Conservation (phyloP, 495 filamentous ascomycete species). For the Penicillium pulvis region DNA sequence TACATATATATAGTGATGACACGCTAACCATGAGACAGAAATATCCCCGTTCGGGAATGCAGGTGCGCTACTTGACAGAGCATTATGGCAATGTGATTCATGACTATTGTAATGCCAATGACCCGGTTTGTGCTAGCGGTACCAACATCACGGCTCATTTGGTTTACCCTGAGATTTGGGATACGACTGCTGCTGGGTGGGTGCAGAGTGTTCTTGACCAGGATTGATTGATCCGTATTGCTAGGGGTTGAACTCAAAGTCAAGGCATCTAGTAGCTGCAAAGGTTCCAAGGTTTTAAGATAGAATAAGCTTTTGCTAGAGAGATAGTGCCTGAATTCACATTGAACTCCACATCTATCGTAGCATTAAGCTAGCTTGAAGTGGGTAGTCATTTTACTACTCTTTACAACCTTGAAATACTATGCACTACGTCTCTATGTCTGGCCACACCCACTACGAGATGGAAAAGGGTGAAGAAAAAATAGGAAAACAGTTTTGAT, state of each 20-base stretch:
- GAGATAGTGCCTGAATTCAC: no score
- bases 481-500: constrained; percentile 42
- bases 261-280: background rate
- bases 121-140: background rate
- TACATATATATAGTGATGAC: no score
- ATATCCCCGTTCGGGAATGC: no score
- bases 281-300: background rate
- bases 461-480: constrained; percentile 21
- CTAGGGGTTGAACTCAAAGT: background rate
- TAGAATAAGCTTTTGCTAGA: background rate
- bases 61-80: no score
- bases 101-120: background rate
- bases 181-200: background rate
- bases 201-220: background rate
- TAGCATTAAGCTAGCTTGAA: no score
- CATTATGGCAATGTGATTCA: no score
- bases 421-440: background rate
- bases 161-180: background rate
- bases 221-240: background rate
- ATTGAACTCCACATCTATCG: no score
- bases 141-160: background rate
- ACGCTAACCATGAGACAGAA: no score
- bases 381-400: no score
- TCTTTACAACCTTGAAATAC: no score
- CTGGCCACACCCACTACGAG: constrained; percentile 2